phyloP scores from a whole-genome alignment of 306 rosid species.

The Vigna mungo region DNA sequence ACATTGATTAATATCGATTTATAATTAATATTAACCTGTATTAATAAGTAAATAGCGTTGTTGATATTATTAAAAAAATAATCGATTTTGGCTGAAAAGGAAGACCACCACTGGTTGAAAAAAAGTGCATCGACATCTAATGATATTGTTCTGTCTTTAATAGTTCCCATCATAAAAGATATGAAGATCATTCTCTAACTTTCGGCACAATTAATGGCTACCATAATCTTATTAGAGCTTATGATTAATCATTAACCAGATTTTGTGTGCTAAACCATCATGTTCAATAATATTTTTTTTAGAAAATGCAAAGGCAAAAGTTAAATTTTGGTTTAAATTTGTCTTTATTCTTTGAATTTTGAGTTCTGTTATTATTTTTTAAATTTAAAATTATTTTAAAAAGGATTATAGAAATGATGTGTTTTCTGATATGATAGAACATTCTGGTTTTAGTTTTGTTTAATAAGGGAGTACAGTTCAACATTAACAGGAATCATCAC shows the following conservation, averaged over 20 bases:
- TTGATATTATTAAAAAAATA: too few species aligned
- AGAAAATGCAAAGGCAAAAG: not conserved
- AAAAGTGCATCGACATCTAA: slow-evolving; percentile 7
- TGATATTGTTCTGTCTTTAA: slow-evolving; percentile 18
- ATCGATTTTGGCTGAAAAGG: too few species aligned
- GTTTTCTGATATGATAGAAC: not conserved
- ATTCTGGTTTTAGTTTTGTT: not conserved
- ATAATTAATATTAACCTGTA: too few species aligned
- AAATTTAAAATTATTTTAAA: too few species aligned
- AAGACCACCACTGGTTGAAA: too few species aligned
- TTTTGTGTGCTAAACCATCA: slow-evolving; percentile 15
- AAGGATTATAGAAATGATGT: too few species aligned
- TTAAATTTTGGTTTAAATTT: too few species aligned
- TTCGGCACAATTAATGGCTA: slow-evolving; percentile 46
- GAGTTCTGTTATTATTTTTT: too few species aligned
- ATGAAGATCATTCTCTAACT: slow-evolving; percentile 24
- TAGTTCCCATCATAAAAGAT: slow-evolving; percentile 17
- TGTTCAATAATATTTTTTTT: not conserved
- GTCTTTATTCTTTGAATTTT: too few species aligned
- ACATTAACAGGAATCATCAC: slow-evolving; percentile 35
- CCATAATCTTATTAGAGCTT: slow-evolving; percentile 32
- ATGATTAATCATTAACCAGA: slow-evolving; percentile 31
- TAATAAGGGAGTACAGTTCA: not conserved
- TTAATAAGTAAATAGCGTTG: too few species aligned
- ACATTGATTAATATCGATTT: too few species aligned